Conservation (phyloP, 129 eudicot species). For the Lonicera japonica region DNA sequence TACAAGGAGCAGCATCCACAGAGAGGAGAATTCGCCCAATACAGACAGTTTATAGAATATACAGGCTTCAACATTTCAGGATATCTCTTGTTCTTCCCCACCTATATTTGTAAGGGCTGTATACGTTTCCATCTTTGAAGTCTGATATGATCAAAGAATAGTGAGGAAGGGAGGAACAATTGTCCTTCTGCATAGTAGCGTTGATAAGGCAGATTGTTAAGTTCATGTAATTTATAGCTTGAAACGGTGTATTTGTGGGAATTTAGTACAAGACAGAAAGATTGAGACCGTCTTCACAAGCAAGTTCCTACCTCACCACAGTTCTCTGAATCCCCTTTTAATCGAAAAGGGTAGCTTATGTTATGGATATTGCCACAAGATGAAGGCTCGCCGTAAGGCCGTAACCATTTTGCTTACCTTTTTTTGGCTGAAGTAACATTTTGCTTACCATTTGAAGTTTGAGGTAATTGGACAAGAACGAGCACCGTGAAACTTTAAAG, state of each 20-base stretch:
- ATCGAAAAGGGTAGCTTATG: conserved; percentile 28
- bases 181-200: not conserved
- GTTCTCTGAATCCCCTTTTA: conserved; percentile 11
- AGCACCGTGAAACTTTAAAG: not conserved
- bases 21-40: not conserved
- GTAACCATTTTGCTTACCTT: not conserved
- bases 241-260: conserved; percentile 9
- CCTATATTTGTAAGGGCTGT: not conserved
- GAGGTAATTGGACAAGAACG: not conserved
- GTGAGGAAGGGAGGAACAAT: conserved; percentile 21
- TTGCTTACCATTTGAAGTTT: not conserved
- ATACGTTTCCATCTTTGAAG: not conserved
- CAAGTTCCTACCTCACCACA: conserved; percentile 21
- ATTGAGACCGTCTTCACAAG: conserved; percentile 20
- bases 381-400: conserved; percentile 11
- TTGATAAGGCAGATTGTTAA: conserved; percentile 11
- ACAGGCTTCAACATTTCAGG: not conserved
- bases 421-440: no score
- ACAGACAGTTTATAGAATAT: conserved; percentile 10
- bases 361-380: conserved; percentile 20
- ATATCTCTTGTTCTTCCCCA: not conserved
- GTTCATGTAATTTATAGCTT: conserved; percentile 19
- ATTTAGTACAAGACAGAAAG: not conserved
- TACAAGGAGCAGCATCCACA: not conserved
- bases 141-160: not conserved